Conservation (phyloP, 1,139 yeast genomes). For the Magnusiomyces suaveolens region DNA sequence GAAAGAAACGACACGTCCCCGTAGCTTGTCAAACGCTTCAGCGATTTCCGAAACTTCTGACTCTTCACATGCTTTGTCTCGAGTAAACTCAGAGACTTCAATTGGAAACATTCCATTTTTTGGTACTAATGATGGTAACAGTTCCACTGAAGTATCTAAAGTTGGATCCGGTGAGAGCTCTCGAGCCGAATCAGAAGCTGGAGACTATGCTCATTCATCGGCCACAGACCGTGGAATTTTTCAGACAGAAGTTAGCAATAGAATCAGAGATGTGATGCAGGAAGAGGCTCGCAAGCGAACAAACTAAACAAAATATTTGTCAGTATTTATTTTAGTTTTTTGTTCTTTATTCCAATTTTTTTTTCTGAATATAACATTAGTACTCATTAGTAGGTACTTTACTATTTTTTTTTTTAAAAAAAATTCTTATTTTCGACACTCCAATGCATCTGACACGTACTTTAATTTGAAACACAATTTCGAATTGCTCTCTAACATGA, state of each 20-base stretch:
- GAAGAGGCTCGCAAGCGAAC: slow-evolving; percentile 14
- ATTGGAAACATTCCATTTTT: slow-evolving; percentile 50
- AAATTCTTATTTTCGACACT: too few relatives aligned
- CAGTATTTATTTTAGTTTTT: too few relatives aligned
- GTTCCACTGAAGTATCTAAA: slow-evolving; percentile 6
- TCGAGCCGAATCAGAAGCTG: slow-evolving; percentile 4
- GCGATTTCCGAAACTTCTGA: slow-evolving; percentile 31
- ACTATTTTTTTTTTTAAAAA: too few relatives aligned
- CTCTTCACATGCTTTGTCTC: slow-evolving; percentile 37
- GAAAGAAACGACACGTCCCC: background rate
- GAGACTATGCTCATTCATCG: slow-evolving; percentile 8
- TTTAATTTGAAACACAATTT: too few relatives aligned
- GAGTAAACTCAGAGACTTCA: slow-evolving; percentile 45
- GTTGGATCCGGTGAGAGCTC: slow-evolving; percentile 1
- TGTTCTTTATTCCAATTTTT: too few relatives aligned
- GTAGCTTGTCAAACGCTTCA: slow-evolving; percentile 24
- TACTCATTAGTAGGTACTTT: too few relatives aligned
- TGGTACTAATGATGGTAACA: slow-evolving; percentile 30
- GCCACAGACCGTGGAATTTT: slow-evolving; percentile 9
- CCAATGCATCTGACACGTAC: too few relatives aligned
- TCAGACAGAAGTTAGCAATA: slow-evolving; percentile 19
- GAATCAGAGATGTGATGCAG: slow-evolving; percentile 27
- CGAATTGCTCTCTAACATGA: too few relatives aligned
- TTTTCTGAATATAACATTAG: background rate
- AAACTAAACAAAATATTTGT: too few relatives aligned